A percentile compares a stretch with the other conserved stretches of the same genome.
These are phyloP conservation scores for Plantago elongata DNA, from an alignment of 257 asterid genomes.

Conservation along the genomic window DNA sequence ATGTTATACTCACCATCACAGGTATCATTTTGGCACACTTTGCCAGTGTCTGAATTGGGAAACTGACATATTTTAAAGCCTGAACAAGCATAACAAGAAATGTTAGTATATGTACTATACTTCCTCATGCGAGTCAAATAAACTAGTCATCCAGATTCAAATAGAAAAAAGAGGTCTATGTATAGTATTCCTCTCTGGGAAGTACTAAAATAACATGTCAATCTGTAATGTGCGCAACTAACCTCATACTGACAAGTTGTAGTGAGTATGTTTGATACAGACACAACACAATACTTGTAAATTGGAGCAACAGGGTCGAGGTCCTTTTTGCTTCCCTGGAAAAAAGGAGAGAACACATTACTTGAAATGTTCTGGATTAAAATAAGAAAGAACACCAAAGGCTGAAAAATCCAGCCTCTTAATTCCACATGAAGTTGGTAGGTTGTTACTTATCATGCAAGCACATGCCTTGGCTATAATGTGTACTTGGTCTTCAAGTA, in stretches of 20 bases:
- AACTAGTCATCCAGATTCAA: constrained; percentile 2
- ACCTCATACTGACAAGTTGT: constrained; percentile 99
- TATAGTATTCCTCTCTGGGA: background rate
- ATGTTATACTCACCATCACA: constrained; percentile 74
- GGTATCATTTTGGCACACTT: constrained; percentile 99
- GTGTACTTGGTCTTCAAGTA: no score
- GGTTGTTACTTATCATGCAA: no score
- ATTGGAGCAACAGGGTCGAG: constrained; percentile 97
- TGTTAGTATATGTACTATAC: constrained; percentile 19
- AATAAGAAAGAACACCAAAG: no score
- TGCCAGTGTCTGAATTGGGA: constrained; percentile 95
- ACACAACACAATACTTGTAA: constrained; percentile 70
- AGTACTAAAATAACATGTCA: constrained; percentile 1
- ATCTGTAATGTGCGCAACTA: constrained; percentile 20
- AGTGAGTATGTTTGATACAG: constrained; percentile 89
- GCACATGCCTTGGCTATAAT: background rate
- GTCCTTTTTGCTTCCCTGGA: constrained; percentile 70
- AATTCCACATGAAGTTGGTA: background rate
- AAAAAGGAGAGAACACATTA: background rate
- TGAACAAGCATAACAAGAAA: constrained; percentile 33
- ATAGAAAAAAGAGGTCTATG: background rate
- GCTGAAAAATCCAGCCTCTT: background rate
- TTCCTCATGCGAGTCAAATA: background rate
- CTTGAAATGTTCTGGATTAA: no score
- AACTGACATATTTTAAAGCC: constrained; percentile 99